phyloP scores from a whole-genome alignment of 345 rosid genomes.

The Physaria fendleri region DNA sequence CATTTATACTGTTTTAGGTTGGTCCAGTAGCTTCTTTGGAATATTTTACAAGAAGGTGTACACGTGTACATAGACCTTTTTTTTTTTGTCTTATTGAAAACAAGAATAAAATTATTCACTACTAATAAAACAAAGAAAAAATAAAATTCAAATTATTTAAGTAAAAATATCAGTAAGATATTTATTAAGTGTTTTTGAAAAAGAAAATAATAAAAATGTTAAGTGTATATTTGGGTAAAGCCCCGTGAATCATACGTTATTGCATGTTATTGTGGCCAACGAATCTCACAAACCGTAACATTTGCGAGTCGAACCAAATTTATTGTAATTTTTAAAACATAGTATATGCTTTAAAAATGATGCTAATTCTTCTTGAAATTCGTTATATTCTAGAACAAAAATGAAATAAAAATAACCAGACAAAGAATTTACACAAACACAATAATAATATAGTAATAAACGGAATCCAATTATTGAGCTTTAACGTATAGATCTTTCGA shows the following conservation, averaged over 20 bases:
- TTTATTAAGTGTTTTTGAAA: too few species aligned
- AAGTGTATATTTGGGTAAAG: slow-evolving; percentile 12
- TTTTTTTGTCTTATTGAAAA: not conserved
- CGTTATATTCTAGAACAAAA: too few species aligned
- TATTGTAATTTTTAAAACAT: not conserved
- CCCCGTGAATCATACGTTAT: slow-evolving; percentile 29
- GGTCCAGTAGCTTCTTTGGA: not conserved
- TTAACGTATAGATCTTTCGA: slow-evolving; percentile 18
- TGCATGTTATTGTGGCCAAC: slow-evolving; percentile 32
- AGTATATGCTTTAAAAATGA: too few species aligned
- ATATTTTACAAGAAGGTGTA: not conserved
- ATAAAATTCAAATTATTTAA: not conserved
- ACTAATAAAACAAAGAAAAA: too few species aligned
- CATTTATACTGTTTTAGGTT: too few species aligned
- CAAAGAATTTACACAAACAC: too few species aligned
- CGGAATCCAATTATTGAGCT: slow-evolving; percentile 19
- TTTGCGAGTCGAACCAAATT: slow-evolving; percentile 28
- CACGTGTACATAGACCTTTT: slow-evolving; percentile 14
- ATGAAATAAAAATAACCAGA: too few species aligned
- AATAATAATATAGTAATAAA: not conserved
- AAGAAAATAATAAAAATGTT: too few species aligned
- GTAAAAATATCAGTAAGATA: not conserved
- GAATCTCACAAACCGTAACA: slow-evolving; percentile 24
- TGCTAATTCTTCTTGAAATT: too few species aligned
- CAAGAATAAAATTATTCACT: not conserved